Conservation (phyloP, 345 rosid genomes). For the Toxicodendron radicans region DNA sequence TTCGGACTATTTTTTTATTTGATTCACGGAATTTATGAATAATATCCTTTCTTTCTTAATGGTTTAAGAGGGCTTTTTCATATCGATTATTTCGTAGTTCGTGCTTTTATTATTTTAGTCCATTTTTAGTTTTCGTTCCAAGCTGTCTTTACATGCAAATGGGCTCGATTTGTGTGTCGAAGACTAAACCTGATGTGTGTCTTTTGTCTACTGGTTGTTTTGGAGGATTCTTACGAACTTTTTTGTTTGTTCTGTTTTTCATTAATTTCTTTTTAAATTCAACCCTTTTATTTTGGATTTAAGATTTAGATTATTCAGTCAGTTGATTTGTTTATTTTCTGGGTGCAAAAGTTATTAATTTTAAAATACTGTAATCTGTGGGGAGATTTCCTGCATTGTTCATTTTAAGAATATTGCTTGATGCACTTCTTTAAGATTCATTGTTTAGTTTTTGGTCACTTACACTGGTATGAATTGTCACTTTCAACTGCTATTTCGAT, state of each 20-base stretch:
- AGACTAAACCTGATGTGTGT: constrained; percentile 5
- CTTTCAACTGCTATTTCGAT: background rate
- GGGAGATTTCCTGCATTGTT: background rate
- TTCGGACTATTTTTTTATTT: background rate
- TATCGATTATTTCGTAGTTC: constrained; percentile 16
- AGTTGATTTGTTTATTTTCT: no score
- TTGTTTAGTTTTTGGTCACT: background rate
- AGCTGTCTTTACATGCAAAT: constrained; percentile 42
- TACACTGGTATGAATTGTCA: background rate
- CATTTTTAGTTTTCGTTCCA: constrained; percentile 8
- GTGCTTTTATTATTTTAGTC: constrained; percentile 11
- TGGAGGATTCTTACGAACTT: background rate
- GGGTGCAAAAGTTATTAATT: background rate
- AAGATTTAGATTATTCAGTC: background rate
- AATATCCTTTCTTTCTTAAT: background rate
- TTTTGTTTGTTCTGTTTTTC: background rate
- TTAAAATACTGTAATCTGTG: background rate
- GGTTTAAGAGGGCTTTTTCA: background rate
- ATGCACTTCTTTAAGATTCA: constrained; percentile 2
- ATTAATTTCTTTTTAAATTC: background rate
- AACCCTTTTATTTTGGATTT: background rate
- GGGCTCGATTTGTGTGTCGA: constrained; percentile 28
- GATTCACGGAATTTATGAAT: constrained; percentile 13
- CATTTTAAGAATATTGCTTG: background rate
- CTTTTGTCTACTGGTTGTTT: background rate